phyloP scores from a whole-genome alignment of 306 rosid genomes.

The Calophaca sinica region DNA sequence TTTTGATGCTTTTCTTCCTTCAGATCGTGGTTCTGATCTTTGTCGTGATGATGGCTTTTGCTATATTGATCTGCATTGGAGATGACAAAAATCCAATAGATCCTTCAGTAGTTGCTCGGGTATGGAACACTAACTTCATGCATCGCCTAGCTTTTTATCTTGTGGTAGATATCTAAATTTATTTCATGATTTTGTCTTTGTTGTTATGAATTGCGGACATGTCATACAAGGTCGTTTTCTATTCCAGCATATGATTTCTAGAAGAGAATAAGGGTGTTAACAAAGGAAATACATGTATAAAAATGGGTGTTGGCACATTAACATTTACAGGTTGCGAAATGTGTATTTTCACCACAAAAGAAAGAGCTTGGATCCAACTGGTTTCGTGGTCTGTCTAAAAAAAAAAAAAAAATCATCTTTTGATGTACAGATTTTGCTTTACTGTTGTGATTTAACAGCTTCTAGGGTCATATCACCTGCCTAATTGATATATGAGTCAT shows the following conservation, averaged over 20 bases:
- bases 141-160: slow-evolving; percentile 4
- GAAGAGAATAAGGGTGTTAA: slow-evolving; percentile 12
- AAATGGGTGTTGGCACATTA: neutral
- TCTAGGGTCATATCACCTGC: too few species aligned
- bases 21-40: slow-evolving; percentile 65
- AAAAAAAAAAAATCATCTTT: too few species aligned
- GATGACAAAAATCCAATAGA: slow-evolving; percentile 57
- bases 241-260: neutral
- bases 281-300: neutral
- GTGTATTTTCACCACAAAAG: neutral
- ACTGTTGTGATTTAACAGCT: neutral
- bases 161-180: neutral
- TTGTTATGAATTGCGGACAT: neutral
- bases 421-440: neutral
- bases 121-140: slow-evolving; percentile 37
- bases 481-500: too few species aligned
- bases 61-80: slow-evolving; percentile 67
- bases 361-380: neutral
- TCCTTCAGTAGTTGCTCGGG: slow-evolving; percentile 67
- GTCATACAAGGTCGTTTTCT: neutral
- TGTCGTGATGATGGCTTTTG: slow-evolving; percentile 57
- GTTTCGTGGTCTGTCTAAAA: neutral
- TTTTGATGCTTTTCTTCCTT: slow-evolving; percentile 42
- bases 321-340: neutral
- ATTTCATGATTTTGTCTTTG: neutral